Base-by-base conservation (phyloP, 2,329 filamentous ascomycete species). In the Neofusicoccum umdonicola region DNA sequence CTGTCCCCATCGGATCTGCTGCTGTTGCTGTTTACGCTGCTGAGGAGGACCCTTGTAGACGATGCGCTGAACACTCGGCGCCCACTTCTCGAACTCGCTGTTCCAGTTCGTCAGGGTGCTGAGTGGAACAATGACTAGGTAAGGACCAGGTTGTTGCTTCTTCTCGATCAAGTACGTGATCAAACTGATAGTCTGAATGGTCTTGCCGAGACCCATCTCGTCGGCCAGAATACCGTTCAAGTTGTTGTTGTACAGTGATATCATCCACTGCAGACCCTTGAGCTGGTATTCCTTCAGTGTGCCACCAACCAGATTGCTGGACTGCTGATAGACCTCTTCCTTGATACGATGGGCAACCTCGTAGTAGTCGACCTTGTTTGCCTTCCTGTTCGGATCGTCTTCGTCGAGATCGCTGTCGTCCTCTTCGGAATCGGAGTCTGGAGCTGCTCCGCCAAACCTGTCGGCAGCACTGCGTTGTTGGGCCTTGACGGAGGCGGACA, bases 171-270 rank as follows among this genome's bases (percentile, higher is more conserved):
- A 88, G 75, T 99, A 96, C 3, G 94, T 97, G 73, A 99, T 91
- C 80, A 99, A 82, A 83, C 92, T 96, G 80, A 99, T 99, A 50
- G 95, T 98, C 79, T 99, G 95, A 71, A 99, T 99, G 0, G 95
- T 99, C 82, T 99, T 99, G 78, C 95, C 95, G 69, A 99, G 91
- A 89, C 95, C 95, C 95, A 99, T 99, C 80, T 99, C 95, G 73
- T 99, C 95, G 66, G 95, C 95, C 72, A 99, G 83, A 69, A 99
- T 98, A 85, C 95, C 95, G 77, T 99, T 99, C 69, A 99, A 87
- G 79, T 97, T 99, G 84, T 99, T 99, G 88, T 99, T 99, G 86
- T 98, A 99, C 13, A 99, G 85, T 13, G 95, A 99, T 67, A 99
- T 89, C 95, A 99, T 99, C 95, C 95, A 99, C 78, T 99, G 94